Percentiles rank a stretch among this genome's conserved stretches.
phyloP scores from a whole-genome alignment of 768 basidiomycete genomes.

The Rhodotorula paludigena region DNA sequence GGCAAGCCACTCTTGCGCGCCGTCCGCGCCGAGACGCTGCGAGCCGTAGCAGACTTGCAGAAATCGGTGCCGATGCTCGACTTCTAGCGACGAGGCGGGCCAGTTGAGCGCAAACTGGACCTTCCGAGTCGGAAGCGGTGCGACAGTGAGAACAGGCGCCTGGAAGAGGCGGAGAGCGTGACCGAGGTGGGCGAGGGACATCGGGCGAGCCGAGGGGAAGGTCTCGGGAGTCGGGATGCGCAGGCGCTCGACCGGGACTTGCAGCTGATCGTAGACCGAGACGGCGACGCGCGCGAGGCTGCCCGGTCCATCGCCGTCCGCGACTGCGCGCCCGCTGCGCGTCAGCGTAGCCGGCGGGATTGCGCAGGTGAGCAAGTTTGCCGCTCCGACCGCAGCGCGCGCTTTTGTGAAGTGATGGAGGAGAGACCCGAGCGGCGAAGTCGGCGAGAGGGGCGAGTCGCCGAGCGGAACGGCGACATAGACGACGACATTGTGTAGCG shows the following conservation, averaged over 20 bases:
- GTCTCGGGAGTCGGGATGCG: slow-evolving; percentile 31
- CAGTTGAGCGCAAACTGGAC: slow-evolving; percentile 30
- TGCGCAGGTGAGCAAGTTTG: slow-evolving; percentile 9
- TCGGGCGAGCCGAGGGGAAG: slow-evolving; percentile 16
- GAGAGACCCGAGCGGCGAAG: slow-evolving; percentile 15
- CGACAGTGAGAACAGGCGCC: slow-evolving; percentile 27
- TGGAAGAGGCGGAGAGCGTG: slow-evolving; percentile 18
- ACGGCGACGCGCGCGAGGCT: slow-evolving; percentile 18
- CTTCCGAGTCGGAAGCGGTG: not conserved
- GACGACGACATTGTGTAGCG: slow-evolving; percentile 23
- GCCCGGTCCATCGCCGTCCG: not conserved
- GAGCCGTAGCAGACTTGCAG: slow-evolving; percentile 29
- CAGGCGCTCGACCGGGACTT: slow-evolving; percentile 18
- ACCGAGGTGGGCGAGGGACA: slow-evolving; percentile 1
- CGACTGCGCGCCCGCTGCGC: not conserved
- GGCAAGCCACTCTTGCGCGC: slow-evolving; percentile 25
- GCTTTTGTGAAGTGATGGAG: slow-evolving; percentile 25
- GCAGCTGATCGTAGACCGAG: slow-evolving; percentile 34
- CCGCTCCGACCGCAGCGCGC: not conserved
- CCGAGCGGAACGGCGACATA: slow-evolving; percentile 14
- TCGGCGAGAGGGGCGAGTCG: not conserved
- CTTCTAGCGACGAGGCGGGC: slow-evolving; percentile 27
- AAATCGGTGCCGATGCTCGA: slow-evolving; percentile 33
- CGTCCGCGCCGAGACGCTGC: not conserved
- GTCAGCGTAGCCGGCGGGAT: slow-evolving; percentile 8